Base-by-base conservation (phyloP, 208 protist species). In the Acanthamoeba lenticulata region DNA sequence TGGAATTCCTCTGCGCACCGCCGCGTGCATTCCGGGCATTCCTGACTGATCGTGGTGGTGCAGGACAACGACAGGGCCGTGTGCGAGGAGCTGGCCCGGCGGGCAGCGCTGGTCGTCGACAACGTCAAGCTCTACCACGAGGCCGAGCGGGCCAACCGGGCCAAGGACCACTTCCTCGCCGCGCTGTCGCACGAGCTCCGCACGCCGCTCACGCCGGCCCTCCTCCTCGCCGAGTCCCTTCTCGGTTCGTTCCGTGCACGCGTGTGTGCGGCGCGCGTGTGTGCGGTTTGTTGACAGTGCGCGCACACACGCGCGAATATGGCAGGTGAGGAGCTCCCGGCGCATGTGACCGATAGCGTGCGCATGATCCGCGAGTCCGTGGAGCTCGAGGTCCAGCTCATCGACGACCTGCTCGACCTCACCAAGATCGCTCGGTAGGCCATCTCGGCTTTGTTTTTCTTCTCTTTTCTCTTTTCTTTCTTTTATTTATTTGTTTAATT, bases 301-400 rank as follows among this genome's bases (percentile, higher is more conserved):
- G n/a, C n/a, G n/a, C n/a, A n/a, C n/a, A n/a, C n/a, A n/a, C n/a
- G n/a, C n/a, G n/a, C n/a, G n/a, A n/a, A n/a, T n/a, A n/a, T n/a
- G n/a, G 29, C 19, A 92, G 86, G 44, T 42, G 62, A 62, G 44
- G 29, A 24, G 11, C 38, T 92, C 27, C 45, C 86, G 24, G 38
- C 47, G 29, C 6, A 52, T 34, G 69, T 49, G 9, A 21, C 29
- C 32, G 86, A 92, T 21, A 92, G 32, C 1, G 44, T 89, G 42
- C 45, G 15, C 2, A 90, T 49, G 55, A 90, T 90, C 6, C 38
- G 27, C 36, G 81, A 90, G 19, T 40, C 19, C 21, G 45, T 90
- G 0, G 81, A 90, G 47, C 81, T 90, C 29, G 81, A 90, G 45
- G 81, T 90, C 24, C 81, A 40, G 27, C 45, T 90, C 19, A 90